Evolutionary conservation across 192 early-diverging fungal genomes (phyloP), one percentile per base, ranked within the genome.

Genomic region (Podochytrium sp.): DNA sequence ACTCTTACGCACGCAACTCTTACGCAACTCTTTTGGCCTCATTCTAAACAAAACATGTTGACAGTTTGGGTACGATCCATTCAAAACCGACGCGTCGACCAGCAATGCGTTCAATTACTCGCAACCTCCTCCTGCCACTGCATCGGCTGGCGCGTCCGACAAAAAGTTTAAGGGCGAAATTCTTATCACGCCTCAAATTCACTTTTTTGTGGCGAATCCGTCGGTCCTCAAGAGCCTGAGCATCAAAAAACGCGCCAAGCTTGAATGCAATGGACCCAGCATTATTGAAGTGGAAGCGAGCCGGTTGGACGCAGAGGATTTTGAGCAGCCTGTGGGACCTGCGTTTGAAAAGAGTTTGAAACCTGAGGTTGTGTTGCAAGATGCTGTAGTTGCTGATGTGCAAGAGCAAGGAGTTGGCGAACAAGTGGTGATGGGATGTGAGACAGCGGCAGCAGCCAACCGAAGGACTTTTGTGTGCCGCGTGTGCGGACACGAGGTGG

Each of bases 11-110:
- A 55, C 14, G 38, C 51, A 0, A 1, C 18, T 2, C 2, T 43
- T 2, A 12, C 50, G 70, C 0, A 59, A 40, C 16, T 58, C n/a
- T 75, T 50, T 27, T 64, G 25, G 20, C 53, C 14, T 51, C 29
- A 47, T 65, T 18, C 23, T 33, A 27, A 57, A 12, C 29, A 12
- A 27, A 12, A 57, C n/a, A 39, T 14, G 3, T 32, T 1, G 29
- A 18, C 43, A 81, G 80, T 81, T 81, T 80, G 80, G 80, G n/a
- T 81, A 80, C 53, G 80, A 81, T 76, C 52, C 71, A 23, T 81
- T 78, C 76, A 83, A 60, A 42, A 47, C 29, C 16, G 63, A 39
- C 59, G 23, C 14, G 7, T 6, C 20, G 10, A 29, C 6, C 7
- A 57, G 55, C 55, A 47, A 10, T 14, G 16, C 27, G 29, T n/a